Base-by-base conservation (phyloP, 768 basidiomycete species). In the Favolaschia claudopus region DNA sequence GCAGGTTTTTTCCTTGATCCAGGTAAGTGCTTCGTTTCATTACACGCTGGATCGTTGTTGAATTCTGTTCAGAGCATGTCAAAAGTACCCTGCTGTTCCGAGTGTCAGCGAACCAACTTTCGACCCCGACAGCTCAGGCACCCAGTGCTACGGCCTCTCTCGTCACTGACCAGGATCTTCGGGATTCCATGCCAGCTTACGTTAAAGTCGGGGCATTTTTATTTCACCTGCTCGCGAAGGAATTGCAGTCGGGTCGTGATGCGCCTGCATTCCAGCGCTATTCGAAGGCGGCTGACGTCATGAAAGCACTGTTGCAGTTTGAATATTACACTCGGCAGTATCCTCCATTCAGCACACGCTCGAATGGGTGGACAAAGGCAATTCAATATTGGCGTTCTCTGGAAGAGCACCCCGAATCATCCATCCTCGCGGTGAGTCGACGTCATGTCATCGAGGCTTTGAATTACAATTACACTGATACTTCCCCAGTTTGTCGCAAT, bases 1-100 rank as follows among this genome's bases (percentile, higher is more conserved):
- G 37, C 66, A 0, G 62, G 61, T 2, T 69, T 73, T 33, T 55
- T 68, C 27, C 64, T 72, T 5, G 58, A 73, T 55, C 71, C 69
- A 7, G 50, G 69, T 70, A 38, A 31, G 54, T 54, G n/a, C 13
- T 31, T 34, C 33, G 1, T 7, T 39, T 25, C 7, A 20, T 46
- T 2, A 29, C n/a, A 32, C 8, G 2, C 5, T 44, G 22, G 20
- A 13, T 12, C 22, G 14, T 20, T 44, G 31, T 14, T 48, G 19
- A 24, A 14, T 17, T 20, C 31, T 20, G 15, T 42, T 39, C 44
- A 61, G 59, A 54, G 22, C 33, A 48, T 20, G 46, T 61, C 9
- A 55, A 43, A n/a, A 61, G 59, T 22, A 44, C 34, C 0, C 7
- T 61, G 2, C 39, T 61, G 3, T 43, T 48, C 28, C 49, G 22